Base-by-base conservation (phyloP, 495 filamentous ascomycete species). In the Penicillium pulvis region DNA sequence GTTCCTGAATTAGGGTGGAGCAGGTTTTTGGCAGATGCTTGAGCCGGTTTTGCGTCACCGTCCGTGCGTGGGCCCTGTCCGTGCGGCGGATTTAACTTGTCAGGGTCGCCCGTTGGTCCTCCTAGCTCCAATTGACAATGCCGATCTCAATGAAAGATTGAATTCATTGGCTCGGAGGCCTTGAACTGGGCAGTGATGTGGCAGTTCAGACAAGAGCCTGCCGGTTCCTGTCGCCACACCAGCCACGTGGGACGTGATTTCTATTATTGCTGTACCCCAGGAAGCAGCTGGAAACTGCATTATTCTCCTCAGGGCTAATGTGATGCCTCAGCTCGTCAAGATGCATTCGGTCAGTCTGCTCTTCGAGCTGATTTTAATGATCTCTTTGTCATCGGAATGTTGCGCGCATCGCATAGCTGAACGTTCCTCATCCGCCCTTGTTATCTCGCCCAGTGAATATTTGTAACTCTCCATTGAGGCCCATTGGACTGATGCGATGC, bases 381-480 rank as follows among this genome's bases (percentile, higher is more conserved):
- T 41, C 39, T 41, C 48, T 36, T 64, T 51, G 54, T 30, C 31
- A 26, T 36, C 55, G 14, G 5, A 28, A 52, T 44, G 54, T 41
- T 57, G 23, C 39, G 58, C 58, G 11, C 16, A 45, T 41, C 16
- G 6, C 14, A 20, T 53, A 8, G 51, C 47, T 16, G 30, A 33
- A 53, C 58, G 55, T 10, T 61, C 62, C n/a, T 51, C 62, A 28
- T 50, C 55, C 5, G 58, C 62, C 43, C 28, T 65, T 12, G 55
- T 58, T 39, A 55, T 65, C 19, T 54, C 62, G 2, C 58, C 62
- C 47, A 65, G 62, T 26, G 51, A 65, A 56, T 65, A 65, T 28
- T 65, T 65, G 62, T 65, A 58, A 54, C 2, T 49, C 19, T 26
- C 17, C 14, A 36, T 24, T 33, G 20, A 54, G 36, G 2, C 23